Percentiles rank a stretch among this genome's conserved stretches.
phyloP scores from a whole-genome alignment of 257 asterid genomes.

The Thymus mandschuricus region DNA sequence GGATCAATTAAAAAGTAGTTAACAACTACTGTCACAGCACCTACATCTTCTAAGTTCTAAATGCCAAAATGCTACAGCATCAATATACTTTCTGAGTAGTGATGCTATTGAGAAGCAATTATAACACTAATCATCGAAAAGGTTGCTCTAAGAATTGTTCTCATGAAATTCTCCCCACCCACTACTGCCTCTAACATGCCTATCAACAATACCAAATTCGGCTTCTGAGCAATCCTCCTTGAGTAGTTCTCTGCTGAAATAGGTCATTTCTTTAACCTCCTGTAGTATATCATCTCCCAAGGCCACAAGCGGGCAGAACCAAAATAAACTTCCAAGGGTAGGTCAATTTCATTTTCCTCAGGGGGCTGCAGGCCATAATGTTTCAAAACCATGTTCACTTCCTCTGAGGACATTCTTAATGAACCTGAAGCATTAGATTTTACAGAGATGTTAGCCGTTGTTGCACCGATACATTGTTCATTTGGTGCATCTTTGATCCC shows the following conservation, averaged over 20 bases:
- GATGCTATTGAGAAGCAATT: slow-evolving; percentile 2
- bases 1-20: background rate
- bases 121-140: slow-evolving; percentile 1
- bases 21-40: background rate
- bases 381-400: slow-evolving; percentile 30
- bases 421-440: slow-evolving; percentile 32
- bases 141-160: slow-evolving; percentile 34
- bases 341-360: slow-evolving; percentile 38
- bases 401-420: slow-evolving; percentile 47
- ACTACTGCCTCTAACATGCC: slow-evolving; percentile 62
- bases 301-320: slow-evolving; percentile 80
- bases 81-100: background rate
- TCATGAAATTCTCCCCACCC: slow-evolving; percentile 55
- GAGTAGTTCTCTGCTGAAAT: slow-evolving; percentile 55
- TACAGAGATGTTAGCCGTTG: slow-evolving; percentile 18
- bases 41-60: background rate
- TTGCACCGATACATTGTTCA: slow-evolving; percentile 25
- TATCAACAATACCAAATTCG: slow-evolving; percentile 58
- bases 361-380: slow-evolving; percentile 37
- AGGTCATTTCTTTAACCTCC: slow-evolving; percentile 47
- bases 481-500: slow-evolving; percentile 28
- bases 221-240: slow-evolving; percentile 51
- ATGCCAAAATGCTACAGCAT: slow-evolving; percentile 5
- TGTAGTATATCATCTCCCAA: slow-evolving; percentile 59
- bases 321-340: slow-evolving; percentile 51